Evolutionary conservation across 139 green algal genomes (phyloP).

Genomic region (Desmodesmus armatus): DNA sequence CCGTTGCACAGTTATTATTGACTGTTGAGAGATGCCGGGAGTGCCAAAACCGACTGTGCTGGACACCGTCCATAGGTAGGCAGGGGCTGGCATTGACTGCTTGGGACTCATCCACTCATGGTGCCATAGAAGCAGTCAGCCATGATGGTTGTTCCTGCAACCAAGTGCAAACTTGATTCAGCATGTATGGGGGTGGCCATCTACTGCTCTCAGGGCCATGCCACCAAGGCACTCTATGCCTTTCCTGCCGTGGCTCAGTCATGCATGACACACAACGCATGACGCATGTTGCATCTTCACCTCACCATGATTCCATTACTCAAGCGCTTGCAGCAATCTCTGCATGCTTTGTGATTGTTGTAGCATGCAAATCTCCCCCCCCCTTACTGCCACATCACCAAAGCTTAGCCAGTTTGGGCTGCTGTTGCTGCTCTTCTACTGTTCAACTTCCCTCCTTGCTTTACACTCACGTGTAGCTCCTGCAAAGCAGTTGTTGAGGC

Average conservation of each 20-base stretch:
- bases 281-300: too few species aligned
- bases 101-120: neutral
- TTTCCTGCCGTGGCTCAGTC: neutral
- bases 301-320: too few species aligned
- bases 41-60: constrained; percentile 18
- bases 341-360: too few species aligned
- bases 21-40: constrained; percentile 39
- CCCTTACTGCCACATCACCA: too few species aligned
- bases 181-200: too few species aligned
- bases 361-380: too few species aligned
- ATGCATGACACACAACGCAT: too few species aligned
- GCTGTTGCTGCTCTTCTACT: neutral
- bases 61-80: constrained; percentile 34
- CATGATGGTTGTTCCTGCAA: neutral
- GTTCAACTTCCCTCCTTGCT: neutral
- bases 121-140: neutral
- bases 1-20: too few species aligned
- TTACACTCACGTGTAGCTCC: neutral
- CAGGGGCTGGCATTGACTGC: neutral
- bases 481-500: constrained; percentile 1
- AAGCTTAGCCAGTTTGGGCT: neutral
- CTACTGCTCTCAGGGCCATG: too few species aligned
- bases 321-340: too few species aligned
- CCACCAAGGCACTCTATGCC: too few species aligned
- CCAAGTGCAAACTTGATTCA: too few species aligned